phyloP scores from a whole-genome alignment of 306 rosid species.

The Vicia sativa region DNA sequence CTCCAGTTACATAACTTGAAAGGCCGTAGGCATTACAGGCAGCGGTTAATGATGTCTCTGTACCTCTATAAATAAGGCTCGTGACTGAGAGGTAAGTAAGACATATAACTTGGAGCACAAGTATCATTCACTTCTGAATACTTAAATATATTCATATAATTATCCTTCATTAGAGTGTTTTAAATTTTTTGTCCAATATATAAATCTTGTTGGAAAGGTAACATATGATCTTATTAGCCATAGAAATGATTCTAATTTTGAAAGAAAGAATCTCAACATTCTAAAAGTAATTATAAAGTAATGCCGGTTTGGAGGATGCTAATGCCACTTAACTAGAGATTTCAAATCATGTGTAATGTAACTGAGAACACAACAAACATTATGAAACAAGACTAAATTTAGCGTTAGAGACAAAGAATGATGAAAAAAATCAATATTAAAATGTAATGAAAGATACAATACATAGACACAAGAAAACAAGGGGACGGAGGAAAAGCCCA shows the following conservation, averaged over 20 bases:
- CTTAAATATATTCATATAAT: too few relatives aligned
- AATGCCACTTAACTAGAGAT: not conserved
- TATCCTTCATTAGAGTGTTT: too few relatives aligned
- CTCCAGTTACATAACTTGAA: too few relatives aligned
- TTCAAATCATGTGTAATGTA: not conserved
- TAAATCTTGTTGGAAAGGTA: not conserved
- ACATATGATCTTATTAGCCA: not conserved
- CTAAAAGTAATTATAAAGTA: not conserved
- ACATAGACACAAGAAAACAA: conserved; percentile 21
- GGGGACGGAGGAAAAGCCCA: conserved; percentile 40
- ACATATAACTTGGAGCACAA: too few relatives aligned
- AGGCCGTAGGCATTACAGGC: too few relatives aligned
- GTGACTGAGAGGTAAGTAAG: too few relatives aligned
- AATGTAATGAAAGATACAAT: not conserved
- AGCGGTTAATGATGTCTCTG: too few relatives aligned
- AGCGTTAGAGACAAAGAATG: conserved; percentile 5
- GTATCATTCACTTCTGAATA: too few relatives aligned
- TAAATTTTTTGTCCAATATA: too few relatives aligned
- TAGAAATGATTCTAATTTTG: not conserved
- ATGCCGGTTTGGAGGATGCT: not conserved
- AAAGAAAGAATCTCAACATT: not conserved
- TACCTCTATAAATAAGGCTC: too few relatives aligned
- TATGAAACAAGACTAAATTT: conserved; percentile 5
- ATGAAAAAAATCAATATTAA: not conserved
- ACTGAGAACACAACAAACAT: not conserved